phyloP scores from a whole-genome alignment of 306 rosid species.

The Cucumis cinereus region DNA sequence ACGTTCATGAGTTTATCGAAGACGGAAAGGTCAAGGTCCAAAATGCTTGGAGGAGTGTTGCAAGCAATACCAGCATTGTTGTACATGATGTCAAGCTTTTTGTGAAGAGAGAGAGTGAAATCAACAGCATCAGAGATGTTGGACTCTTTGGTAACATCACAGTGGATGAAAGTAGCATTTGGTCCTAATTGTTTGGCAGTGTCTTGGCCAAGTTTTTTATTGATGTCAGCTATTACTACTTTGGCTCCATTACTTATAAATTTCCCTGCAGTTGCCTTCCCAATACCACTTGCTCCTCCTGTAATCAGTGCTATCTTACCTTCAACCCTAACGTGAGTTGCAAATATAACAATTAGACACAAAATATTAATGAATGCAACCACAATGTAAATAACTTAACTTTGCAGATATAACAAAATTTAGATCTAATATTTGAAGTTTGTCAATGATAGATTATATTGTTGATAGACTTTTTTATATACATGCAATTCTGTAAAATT shows the following conservation, averaged over 20 bases:
- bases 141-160: conserved; percentile 68
- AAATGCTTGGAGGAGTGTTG: conserved; percentile 53
- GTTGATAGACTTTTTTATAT: too few relatives aligned
- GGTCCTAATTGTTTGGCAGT: conserved; percentile 58
- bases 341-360: too few relatives aligned
- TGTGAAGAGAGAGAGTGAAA: conserved; percentile 41
- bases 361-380: too few relatives aligned
- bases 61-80: conserved; percentile 79
- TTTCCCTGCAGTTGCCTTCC: conserved; percentile 57
- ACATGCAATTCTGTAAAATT: too few relatives aligned
- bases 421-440: too few relatives aligned
- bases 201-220: conserved; percentile 43
- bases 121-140: conserved; percentile 69
- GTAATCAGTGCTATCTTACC: conserved; percentile 90
- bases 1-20: conserved; percentile 56
- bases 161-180: conserved; percentile 46
- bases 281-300: conserved; percentile 90
- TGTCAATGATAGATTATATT: too few relatives aligned
- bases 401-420: too few relatives aligned
- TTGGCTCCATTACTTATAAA: conserved; percentile 80
- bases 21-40: conserved; percentile 36
- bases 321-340: conserved; percentile 29
- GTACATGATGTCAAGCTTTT: conserved; percentile 71
- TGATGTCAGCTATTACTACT: conserved; percentile 75
- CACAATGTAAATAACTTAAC: too few relatives aligned